A percentile compares a stretch with the other conserved stretches of the same genome.
phyloP scores from a whole-genome alignment of 306 rosid genomes.

The Oemleria cerasiformis region DNA sequence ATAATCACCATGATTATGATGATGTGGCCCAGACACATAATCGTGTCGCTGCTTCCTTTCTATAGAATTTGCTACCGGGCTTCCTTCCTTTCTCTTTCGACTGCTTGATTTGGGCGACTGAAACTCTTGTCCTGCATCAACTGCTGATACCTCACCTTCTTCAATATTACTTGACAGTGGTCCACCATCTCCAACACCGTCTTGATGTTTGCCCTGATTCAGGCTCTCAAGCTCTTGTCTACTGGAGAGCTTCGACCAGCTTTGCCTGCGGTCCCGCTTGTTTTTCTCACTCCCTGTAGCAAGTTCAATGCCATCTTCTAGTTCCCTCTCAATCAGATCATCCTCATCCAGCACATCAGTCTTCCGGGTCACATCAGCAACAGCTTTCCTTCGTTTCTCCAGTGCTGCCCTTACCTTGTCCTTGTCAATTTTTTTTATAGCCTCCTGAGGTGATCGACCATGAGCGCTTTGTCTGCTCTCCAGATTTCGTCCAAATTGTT shows the following conservation, averaged over 20 bases:
- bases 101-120: conserved; percentile 61
- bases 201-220: conserved; percentile 57
- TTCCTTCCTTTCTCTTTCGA: conserved; percentile 78
- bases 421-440: conserved; percentile 69
- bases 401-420: conserved; percentile 91
- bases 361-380: conserved; percentile 61
- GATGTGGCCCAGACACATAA: conserved; percentile 42
- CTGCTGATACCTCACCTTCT: conserved; percentile 75
- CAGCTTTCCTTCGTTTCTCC: conserved; percentile 85
- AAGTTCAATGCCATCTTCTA: conserved; percentile 92
- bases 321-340: conserved; percentile 91
- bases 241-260: conserved; percentile 67
- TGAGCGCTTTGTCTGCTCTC: conserved; percentile 51
- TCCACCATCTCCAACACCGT: conserved; percentile 49
- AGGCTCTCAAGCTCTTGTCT: conserved; percentile 50
- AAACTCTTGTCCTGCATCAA: conserved; percentile 36
- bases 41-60: conserved; percentile 65
- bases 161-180: conserved; percentile 60
- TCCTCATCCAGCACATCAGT: conserved; percentile 85
- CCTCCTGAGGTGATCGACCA: conserved; percentile 73
- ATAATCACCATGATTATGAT: conserved; percentile 43
- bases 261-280: conserved; percentile 71
- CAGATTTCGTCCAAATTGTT: conserved; percentile 46
- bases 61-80: conserved; percentile 45
- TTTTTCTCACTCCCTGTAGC: conserved; percentile 70